A percentile compares a stretch with the other conserved stretches of the same genome.
Evolutionary conservation across 257 asterid genomes (phyloP).

Genomic region (Solanum piurae): DNA sequence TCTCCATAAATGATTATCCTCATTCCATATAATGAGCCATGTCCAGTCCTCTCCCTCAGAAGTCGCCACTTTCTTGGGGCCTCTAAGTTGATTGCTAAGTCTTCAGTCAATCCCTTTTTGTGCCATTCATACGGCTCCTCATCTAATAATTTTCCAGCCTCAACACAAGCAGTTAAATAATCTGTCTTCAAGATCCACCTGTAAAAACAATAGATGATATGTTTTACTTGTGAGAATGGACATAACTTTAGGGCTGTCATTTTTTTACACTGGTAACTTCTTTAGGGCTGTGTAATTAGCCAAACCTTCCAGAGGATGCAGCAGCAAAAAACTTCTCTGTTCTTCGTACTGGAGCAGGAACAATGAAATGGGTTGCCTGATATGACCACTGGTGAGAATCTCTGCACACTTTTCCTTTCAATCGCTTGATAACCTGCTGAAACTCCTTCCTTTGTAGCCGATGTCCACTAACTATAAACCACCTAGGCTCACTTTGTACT

Average conservation of each 20-base stretch:
- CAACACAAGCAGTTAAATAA: slow-evolving; percentile 65
- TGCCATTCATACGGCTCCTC: slow-evolving; percentile 92
- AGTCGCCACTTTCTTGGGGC: slow-evolving; percentile 98
- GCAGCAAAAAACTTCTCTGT: slow-evolving; percentile 95
- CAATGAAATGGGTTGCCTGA: slow-evolving; percentile 90
- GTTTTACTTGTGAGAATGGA: background rate
- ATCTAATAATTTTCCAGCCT: slow-evolving; percentile 56
- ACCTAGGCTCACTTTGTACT: slow-evolving; percentile 34
- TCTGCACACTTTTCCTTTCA: slow-evolving; percentile 75
- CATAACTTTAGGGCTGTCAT: background rate
- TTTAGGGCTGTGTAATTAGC: background rate
- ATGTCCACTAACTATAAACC: slow-evolving; percentile 81
- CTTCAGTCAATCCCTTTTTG: slow-evolving; percentile 72
- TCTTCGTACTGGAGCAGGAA: slow-evolving; percentile 79
- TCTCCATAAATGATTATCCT: slow-evolving; percentile 73
- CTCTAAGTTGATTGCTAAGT: slow-evolving; percentile 85
- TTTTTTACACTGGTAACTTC: background rate
- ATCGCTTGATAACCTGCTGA: slow-evolving; percentile 58
- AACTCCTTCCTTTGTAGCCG: slow-evolving; percentile 79
- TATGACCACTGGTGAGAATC: slow-evolving; percentile 95
- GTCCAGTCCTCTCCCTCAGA: slow-evolving; percentile 76
- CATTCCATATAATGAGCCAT: slow-evolving; percentile 85
- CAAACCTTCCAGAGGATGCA: slow-evolving; percentile 95
- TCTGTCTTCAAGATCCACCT: slow-evolving; percentile 96
- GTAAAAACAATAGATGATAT: slow-evolving; percentile 11